Evolutionary conservation across 2,329 filamentous ascomycete genomes (phyloP), one percentile per base, ranked within the genome.

Genomic region (Truncatella angustata): DNA sequence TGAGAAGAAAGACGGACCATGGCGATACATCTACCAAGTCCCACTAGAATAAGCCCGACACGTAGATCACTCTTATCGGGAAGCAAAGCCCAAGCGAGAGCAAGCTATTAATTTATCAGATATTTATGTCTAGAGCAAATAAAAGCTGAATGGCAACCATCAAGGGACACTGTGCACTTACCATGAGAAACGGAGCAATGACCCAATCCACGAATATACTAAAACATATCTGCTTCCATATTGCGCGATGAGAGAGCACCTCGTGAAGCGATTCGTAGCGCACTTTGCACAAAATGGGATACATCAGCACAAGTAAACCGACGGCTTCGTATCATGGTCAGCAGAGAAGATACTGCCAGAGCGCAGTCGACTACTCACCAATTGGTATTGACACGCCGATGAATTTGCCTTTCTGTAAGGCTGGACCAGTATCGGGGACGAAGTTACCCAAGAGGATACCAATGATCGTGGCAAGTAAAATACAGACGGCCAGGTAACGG

Each of bases 231-330:
- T 96, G 90, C 47, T 84, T 81, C 90, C 89, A 96, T 2, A 95
- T 73, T 1, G 74, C 73, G 3, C 76, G 75, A 3, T 83, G 75
- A 2, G 72, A 67, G 53, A 94, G 79, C 3, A 90, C 73, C 3
- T 80, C 72, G 66, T 91, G 88, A 9, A 95, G 71, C 0, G 82
- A 81, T 66, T 95, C 90, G 68, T 84, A 94, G 35, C 83, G 83
- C 5, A 95, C 87, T 67, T 94, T 94, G 78, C 90, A 95, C 0
- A 96, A 74, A 54, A 96, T 95, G 0, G 91, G 91, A 63, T 94
- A 96, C 90, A 96, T 96, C 90, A 96, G 96, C 37, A 95, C 85
- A 1, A 96, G 77, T 1, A 96, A 72, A 0, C 91, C 90, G 44
- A 95, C 73, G 0, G 90, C 90, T 21, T 10, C 21, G 32, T 10